Evolutionary conservation across 2,329 filamentous ascomycete species (phyloP), one percentile per base, ranked within the genome.

Genomic region (Fusarium dimerum): DNA sequence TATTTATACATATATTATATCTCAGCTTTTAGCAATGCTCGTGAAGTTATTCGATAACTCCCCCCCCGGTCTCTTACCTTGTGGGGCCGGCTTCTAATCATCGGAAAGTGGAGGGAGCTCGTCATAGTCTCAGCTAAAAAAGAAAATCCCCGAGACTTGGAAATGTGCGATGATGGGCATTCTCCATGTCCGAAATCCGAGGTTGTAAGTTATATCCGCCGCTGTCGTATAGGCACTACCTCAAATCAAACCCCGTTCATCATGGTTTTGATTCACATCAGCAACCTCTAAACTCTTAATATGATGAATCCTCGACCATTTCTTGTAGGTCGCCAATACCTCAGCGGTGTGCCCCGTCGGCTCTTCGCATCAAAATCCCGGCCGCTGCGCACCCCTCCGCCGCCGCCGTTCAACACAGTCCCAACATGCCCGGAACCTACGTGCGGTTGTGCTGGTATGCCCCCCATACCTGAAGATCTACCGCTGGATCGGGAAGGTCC

Each of bases 401-500:
- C 63, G 48, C 64, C 66, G 17, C 63, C 71, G 13, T 77, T 80
- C 49, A 72, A 73, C 10, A 79, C 75, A 1, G 73, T 82, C 30
- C 63, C 71, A 50, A 73, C 75, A 47, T 96, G 92, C 66, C 92
- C 92, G 2, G 78, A 85, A 36, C 85, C 91, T 58, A 90, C 84
- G 58, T 96, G 92, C 72, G 71, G 79, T 12, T 96, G 91, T 71
- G 82, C 86, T n/a, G 73, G 82, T 2, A 87, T 79, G 49, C 85
- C 89, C 0, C 60, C 72, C 12, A 79, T 88, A 74, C 87, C 87
- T 1, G 73, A 79, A 8, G 86, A 83, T 4, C 78, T 95, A 15
- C 83, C 86, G 18, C 92, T 97, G 48, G 92, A 97, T 67, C 79
- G 81, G 62, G 79, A 83, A 55, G 82, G 82, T 39, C 78, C 81